Percentiles rank a stretch among this genome's conserved stretches.
These are phyloP conservation scores for Acmispon strigosus DNA, from an alignment of 306 rosid species.

Conservation along the genomic window DNA sequence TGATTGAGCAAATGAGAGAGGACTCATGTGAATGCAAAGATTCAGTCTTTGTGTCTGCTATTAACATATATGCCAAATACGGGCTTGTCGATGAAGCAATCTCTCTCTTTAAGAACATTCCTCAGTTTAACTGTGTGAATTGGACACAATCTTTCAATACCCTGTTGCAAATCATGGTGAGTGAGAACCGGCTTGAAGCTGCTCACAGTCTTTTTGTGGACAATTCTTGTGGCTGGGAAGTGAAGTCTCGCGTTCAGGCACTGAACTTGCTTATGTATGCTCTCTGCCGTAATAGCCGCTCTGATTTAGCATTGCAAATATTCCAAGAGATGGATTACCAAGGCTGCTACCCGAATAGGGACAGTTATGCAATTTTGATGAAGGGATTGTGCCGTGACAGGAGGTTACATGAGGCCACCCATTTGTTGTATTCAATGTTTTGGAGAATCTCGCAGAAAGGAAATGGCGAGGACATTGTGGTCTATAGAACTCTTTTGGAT, in stretches of 20 bases:
- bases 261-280: slow-evolving; percentile 46
- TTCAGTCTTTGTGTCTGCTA: slow-evolving; percentile 40
- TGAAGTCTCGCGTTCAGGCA: slow-evolving; percentile 32
- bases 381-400: slow-evolving; percentile 45
- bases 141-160: slow-evolving; percentile 47
- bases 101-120: slow-evolving; percentile 31
- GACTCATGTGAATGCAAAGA: slow-evolving; percentile 55
- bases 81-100: slow-evolving; percentile 38
- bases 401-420: slow-evolving; percentile 49
- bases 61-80: slow-evolving; percentile 31
- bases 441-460: slow-evolving; percentile 59
- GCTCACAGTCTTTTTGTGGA: slow-evolving; percentile 38
- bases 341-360: slow-evolving; percentile 44
- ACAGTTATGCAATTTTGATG: slow-evolving; percentile 40
- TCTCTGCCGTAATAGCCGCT: slow-evolving; percentile 29
- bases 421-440: slow-evolving; percentile 53
- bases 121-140: slow-evolving; percentile 42
- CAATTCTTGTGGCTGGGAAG: slow-evolving; percentile 45
- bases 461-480: slow-evolving; percentile 42
- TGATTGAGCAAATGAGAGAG: slow-evolving; percentile 41
- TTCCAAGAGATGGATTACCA: slow-evolving; percentile 50
- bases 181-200: slow-evolving; percentile 25
- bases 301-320: slow-evolving; percentile 44
- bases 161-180: slow-evolving; percentile 44
- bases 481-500: slow-evolving; percentile 46